phyloP scores from a whole-genome alignment of 1,139 yeast genomes.

The Debaryomyces sp. region DNA sequence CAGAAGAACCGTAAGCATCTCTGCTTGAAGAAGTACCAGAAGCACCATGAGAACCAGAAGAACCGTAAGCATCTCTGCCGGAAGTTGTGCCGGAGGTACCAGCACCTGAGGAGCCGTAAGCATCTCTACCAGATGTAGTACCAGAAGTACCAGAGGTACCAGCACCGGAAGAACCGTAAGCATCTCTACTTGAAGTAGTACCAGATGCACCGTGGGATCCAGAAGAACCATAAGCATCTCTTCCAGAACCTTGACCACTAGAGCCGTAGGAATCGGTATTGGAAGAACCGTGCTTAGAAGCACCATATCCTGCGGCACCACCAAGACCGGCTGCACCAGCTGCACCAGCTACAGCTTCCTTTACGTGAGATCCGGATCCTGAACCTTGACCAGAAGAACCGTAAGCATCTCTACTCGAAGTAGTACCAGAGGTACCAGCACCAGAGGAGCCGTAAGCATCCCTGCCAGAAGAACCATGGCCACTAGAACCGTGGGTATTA shows the following conservation, averaged over 20 bases:
- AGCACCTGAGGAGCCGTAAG: constrained; percentile 16
- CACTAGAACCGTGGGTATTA: too few species aligned
- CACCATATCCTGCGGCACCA: background rate
- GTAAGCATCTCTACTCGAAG: too few species aligned
- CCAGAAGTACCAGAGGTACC: constrained; percentile 16
- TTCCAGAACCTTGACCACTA: too few species aligned
- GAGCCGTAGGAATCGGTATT: background rate
- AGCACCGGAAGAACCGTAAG: constrained; percentile 7
- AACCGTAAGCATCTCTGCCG: constrained; percentile 10
- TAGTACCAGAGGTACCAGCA: too few species aligned
- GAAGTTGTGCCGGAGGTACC: constrained; percentile 14
- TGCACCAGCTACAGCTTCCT: too few species aligned
- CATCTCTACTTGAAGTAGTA: constrained; percentile 11
- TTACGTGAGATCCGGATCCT: too few species aligned
- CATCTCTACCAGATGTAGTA: constrained; percentile 14
- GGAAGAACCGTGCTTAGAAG: background rate
- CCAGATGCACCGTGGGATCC: constrained; percentile 11
- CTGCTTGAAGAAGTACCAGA: constrained; percentile 16
- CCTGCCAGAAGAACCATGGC: too few species aligned
- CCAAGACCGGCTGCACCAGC: background rate
- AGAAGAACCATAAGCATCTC: too few species aligned
- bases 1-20: constrained; percentile 14
- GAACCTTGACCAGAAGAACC: too few species aligned
- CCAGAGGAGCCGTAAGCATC: too few species aligned
- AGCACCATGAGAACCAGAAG: constrained; percentile 10